Conservation (phyloP, 441 rosid species). For the Mallotus japonicus region DNA sequence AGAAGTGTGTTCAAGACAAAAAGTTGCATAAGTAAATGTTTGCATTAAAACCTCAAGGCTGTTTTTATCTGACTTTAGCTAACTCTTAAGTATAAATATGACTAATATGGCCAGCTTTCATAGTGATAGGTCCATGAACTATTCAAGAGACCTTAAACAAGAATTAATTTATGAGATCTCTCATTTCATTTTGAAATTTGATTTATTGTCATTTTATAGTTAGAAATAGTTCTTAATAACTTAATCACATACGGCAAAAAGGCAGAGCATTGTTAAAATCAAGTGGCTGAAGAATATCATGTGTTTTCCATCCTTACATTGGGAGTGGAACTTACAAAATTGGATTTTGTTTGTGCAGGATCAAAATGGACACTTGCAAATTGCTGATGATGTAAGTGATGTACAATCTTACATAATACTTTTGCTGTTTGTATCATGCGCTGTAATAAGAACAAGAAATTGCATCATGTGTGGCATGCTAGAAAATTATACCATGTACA, state of each 20-base stretch:
- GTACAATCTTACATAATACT: conserved; percentile 6
- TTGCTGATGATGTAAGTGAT: conserved; percentile 87
- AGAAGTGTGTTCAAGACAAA: neutral
- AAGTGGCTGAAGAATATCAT: neutral
- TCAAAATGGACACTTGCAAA: conserved; percentile 63
- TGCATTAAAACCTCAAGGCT: neutral
- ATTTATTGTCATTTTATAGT: neutral
- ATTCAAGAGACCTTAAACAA: neutral
- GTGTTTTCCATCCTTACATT: neutral
- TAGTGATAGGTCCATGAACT: neutral
- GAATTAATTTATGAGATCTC: neutral
- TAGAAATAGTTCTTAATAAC: neutral
- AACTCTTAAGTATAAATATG: neutral
- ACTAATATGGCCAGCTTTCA: neutral
- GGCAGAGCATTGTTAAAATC: neutral
- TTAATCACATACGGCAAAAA: neutral
- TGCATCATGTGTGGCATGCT: neutral
- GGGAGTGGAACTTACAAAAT: conserved; percentile 12
- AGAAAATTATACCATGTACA: neutral
- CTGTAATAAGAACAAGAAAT: neutral
- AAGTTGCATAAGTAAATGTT: too few species aligned
- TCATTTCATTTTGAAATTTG: neutral
- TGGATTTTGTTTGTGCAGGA: conserved; percentile 59
- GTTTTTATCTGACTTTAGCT: neutral
- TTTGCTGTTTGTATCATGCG: neutral